Conservation (phyloP, 139 green algal species). For the Desmodesmus armatus region DNA sequence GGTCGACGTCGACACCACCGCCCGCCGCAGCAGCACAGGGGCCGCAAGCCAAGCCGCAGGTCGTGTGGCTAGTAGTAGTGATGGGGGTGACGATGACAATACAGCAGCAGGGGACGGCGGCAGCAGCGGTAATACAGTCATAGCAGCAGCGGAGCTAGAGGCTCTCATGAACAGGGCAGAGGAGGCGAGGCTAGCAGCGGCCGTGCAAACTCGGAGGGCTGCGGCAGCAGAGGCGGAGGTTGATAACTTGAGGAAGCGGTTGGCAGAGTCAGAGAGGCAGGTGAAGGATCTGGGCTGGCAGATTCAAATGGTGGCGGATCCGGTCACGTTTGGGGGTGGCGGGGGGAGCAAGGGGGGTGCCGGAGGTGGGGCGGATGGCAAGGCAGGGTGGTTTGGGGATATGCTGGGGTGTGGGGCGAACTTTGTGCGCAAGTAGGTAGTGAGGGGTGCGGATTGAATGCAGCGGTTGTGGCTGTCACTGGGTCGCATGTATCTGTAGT, state of each 20-base stretch:
- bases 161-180: constrained; percentile 42
- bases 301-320: constrained; percentile 53
- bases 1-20: background rate
- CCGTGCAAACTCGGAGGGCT: constrained; percentile 60
- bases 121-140: background rate
- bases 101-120: background rate
- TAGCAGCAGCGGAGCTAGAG: background rate
- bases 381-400: constrained; percentile 33
- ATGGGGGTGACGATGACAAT: background rate
- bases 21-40: background rate
- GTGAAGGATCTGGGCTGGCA: constrained; percentile 61
- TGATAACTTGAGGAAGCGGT: constrained; percentile 34
- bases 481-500: too few relatives aligned
- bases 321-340: background rate
- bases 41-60: background rate
- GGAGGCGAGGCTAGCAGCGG: constrained; percentile 62
- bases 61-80: background rate
- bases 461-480: too few relatives aligned
- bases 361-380: background rate
- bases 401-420: constrained; percentile 67
- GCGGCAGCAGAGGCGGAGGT: constrained; percentile 55
- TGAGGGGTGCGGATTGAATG: too few relatives aligned
- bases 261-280: constrained; percentile 53
- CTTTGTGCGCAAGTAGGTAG: constrained; percentile 47
- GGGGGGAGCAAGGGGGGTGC: background rate